Base-by-base conservation (phyloP, 768 basidiomycete genomes). In the Agaricus sinodeliciosus region DNA sequence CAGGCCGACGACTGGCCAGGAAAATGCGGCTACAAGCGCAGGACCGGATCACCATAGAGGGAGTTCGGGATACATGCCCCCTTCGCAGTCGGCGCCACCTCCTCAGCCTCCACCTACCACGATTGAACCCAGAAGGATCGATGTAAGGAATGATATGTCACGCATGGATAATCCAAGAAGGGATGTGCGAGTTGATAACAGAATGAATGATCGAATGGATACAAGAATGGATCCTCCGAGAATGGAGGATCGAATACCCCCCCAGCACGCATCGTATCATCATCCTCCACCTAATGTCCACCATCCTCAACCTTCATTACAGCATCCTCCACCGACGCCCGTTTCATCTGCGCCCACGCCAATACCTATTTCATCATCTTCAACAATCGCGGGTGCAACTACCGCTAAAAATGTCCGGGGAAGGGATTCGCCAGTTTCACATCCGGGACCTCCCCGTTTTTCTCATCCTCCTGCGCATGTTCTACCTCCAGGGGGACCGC, bases 391-490 rank as follows among this genome's bases (percentile, higher is more conserved):
- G 28, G 50, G 41, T 37, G 55, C 49, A 49, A 55, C 36, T 42
- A 55, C 43, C 13, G 47, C 39, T 34, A 41, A 49, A 49, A 47
- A 34, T 18, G 51, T 51, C 13, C 40, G 54, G 31, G 36, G 42
- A 37, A 42, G 47, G 22, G 46, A 55, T 49, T 48, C 54, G 4
- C 48, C 51, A 13, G 44, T 35, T 36, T 47, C 60, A 46, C 62
- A 62, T 48, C 59, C 59, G 4, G 58, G 59, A 25, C 64, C 61
- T 19, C 57, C 62, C 18, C 59, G 60, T 22, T 57, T 58, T 22
- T 54, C 56, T 11, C 68, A 68, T 56, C 54, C 63, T 22, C 57
- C 56, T 36, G 27, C 43, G 11, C 56, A 58, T 7, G 57, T 55
- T 25, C 58, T 54, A 41, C 51, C 61, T 28, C 37, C 58, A 16